phyloP scores from a whole-genome alignment of 768 basidiomycete species.

The Trichaptum fuscoviolaceum region DNA sequence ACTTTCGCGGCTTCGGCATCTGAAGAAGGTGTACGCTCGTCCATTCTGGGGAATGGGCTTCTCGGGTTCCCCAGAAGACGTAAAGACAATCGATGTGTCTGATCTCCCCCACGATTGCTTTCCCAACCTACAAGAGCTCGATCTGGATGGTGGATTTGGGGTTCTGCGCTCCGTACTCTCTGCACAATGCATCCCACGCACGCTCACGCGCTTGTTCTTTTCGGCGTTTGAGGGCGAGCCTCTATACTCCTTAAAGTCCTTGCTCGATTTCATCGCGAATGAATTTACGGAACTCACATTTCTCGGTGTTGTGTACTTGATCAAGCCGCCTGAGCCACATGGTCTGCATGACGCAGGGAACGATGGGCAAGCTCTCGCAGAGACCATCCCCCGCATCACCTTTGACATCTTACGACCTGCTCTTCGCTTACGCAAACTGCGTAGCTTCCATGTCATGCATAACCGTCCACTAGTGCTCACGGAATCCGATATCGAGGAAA shows the following conservation, averaged over 20 bases:
- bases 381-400: neutral
- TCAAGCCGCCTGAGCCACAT: neutral
- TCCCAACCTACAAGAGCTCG: slow-evolving; percentile 2
- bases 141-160: neutral
- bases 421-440: neutral
- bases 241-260: neutral
- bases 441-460: neutral
- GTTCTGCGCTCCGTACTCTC: neutral
- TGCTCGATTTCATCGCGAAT: neutral
- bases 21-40: slow-evolving; percentile 1
- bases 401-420: slow-evolving; percentile 1
- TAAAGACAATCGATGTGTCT: slow-evolving; percentile 3
- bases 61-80: neutral
- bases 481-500: neutral
- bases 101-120: slow-evolving; percentile 3
- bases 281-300: neutral
- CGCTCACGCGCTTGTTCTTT: neutral
- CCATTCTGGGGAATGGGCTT: slow-evolving; percentile 1
- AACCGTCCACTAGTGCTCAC: neutral
- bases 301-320: slow-evolving; percentile 1
- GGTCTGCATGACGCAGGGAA: neutral
- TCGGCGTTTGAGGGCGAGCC: neutral
- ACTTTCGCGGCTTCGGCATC: neutral
- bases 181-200: neutral
- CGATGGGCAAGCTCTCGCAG: neutral